phyloP scores from a whole-genome alignment of 2,329 filamentous ascomycete species.

The Penicillium sp. region DNA sequence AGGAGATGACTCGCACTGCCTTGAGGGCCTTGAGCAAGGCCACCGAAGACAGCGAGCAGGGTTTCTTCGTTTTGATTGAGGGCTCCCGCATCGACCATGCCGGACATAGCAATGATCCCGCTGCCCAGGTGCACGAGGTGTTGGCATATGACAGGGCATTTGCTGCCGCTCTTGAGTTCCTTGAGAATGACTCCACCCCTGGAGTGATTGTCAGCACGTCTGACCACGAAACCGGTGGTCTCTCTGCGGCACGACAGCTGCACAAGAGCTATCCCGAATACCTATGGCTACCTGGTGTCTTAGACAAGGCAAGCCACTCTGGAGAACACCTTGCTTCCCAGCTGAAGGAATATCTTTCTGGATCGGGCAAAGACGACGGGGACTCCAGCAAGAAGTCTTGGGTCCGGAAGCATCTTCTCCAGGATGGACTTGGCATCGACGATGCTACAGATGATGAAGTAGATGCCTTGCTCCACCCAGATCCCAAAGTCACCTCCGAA shows the following conservation, averaged over 20 bases:
- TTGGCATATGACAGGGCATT: conserved; percentile 93
- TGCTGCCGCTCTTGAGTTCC: conserved; percentile 76
- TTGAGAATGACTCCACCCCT: conserved; percentile 67
- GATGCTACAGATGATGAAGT: conserved; percentile 74
- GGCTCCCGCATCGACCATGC: conserved; percentile 95
- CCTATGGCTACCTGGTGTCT: conserved; percentile 79
- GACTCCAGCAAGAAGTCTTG: conserved; percentile 58
- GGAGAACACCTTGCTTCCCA: conserved; percentile 67
- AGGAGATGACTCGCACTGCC: conserved; percentile 86
- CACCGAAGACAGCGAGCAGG: conserved; percentile 78
- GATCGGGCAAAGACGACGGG: conserved; percentile 33
- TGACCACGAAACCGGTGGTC: conserved; percentile 93
- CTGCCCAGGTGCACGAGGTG: conserved; percentile 84
- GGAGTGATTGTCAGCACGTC: conserved; percentile 85
- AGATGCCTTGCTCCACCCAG: conserved; percentile 57
- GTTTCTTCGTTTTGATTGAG: conserved; percentile 99
- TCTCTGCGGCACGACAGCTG: conserved; percentile 74
- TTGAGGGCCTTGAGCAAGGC: conserved; percentile 76
- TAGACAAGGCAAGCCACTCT: conserved; percentile 75
- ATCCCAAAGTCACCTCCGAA: conserved; percentile 55
- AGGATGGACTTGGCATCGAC: conserved; percentile 70
- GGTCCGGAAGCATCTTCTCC: conserved; percentile 66
- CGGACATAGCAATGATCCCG: conserved; percentile 80
- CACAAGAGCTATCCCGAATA: conserved; percentile 52
- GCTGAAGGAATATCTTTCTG: conserved; percentile 60